Base-by-base conservation (phyloP, 2,329 filamentous ascomycete genomes). In the Cercospora citrullina region DNA sequence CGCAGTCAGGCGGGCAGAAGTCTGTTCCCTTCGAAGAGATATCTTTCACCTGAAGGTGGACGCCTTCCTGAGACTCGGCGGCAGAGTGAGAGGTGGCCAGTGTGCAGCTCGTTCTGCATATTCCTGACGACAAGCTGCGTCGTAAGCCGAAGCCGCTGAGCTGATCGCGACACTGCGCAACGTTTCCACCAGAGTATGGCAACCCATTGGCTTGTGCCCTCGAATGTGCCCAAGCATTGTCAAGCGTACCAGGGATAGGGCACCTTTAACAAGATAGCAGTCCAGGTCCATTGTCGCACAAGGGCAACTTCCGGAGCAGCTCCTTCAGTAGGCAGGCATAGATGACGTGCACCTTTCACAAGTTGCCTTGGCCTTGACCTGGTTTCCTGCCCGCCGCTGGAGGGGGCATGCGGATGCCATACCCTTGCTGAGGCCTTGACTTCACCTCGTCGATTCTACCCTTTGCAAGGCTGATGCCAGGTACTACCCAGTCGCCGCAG, bases 401-500 rank as follows among this genome's bases (percentile, higher is more conserved):
- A 60, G 78, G 77, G 28, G 78, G 78, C 72, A 76, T 70, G 12
- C 78, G 72, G 55, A 80, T 79, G 12, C 78, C 78, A 70, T 77
- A 72, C 10, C 68, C 69, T 8, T 69, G 72, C n/a, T 66, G 69
- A 30, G 66, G 60, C 66, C 73, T 72, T 66, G 70, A 74, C 71
- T 75, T 76, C 53, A 85, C 81, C 74, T 96, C 90, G 78, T 98
- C 95, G 42, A 97, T 90, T 73, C 89, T 89, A 63, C 91, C 90
- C 79, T 90, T 91, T 64, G 93, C 90, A 69, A 98, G 83, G 69
- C 91, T 94, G 78, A 99, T 95, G 0, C 91, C 94, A 8, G 95
- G 94, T 61, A 93, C 91, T 23, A 97, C 86, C 94, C 95, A 98
- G 70, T 90, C 88, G 42, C 90, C 89, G 79, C 95, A 99, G 77